Base-by-base conservation (phyloP, 176 grass and related monocot species). In the Triticum timopheevii region DNA sequence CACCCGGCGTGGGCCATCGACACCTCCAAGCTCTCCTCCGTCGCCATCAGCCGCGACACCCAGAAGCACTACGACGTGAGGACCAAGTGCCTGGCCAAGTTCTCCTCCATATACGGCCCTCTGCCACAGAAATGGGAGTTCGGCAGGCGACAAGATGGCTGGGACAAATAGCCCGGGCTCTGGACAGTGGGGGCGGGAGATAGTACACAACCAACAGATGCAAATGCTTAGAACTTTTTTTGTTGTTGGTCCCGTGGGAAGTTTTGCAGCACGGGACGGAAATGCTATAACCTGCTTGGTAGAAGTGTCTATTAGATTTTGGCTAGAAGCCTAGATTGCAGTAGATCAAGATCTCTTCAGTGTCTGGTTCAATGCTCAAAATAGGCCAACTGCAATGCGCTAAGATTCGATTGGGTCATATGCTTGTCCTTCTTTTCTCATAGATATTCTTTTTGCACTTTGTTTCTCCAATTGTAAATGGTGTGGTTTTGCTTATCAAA, bases 1-100 rank as follows among this genome's bases (percentile, higher is more conserved):
- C 94, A 96, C 80, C 97, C 97, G 5, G 97, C 97, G 9, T 99
- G 94, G 94, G 97, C 97, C 68, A 99, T 99, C 6, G 97, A 99
- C 78, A 99, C 94, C 44, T 99, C 97, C 12, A 99, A 99, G 87
- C n/a, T 99, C 61, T 99, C 97, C 19, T 56, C 92, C 0, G 94
- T 92, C 23, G 97, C 97, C 4, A 99, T 99, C 34, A 99, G 97
- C 78, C 83, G 94, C 61, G 76, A 99, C 73, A 99, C 97, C 1
- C 97, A 93, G 77, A 80, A 81, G 31, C 97, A 99, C 63, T 99
- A 99, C 65, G 89, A 94, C 31, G 83, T 83, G 22, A 96, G 97
- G 73, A 96, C 97, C 13, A 90, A 88, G 39, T 99, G 94, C 67
- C 69, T 96, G 83, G 92, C 92, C 9, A 96, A 94, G 80, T 99